These are phyloP conservation scores for Plasmodium chabaudi DNA, from an alignment of 169 alveolate species.

Conservation along the genomic window DNA sequence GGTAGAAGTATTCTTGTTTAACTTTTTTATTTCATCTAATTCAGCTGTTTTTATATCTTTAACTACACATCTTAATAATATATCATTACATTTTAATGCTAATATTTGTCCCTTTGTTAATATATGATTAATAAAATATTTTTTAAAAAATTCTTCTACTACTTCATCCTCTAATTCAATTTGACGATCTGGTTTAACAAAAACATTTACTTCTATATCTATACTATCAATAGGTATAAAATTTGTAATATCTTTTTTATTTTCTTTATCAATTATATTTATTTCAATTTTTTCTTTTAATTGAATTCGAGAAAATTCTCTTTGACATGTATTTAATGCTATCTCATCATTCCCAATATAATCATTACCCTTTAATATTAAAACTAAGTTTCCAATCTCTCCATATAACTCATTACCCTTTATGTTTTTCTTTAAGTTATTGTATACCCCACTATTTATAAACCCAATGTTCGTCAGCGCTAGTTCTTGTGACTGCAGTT, in stretches of 20 bases:
- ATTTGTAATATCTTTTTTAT: conserved; percentile 62
- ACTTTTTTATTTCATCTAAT: conserved; percentile 54
- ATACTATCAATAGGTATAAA: conserved; percentile 79
- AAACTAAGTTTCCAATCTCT: conserved; percentile 66
- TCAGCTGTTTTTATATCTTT: conserved; percentile 72
- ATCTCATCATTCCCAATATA: conserved; percentile 79
- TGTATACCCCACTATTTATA: conserved; percentile 67
- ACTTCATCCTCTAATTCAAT: conserved; percentile 72
- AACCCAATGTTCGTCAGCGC: conserved; percentile 80
- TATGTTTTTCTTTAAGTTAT: conserved; percentile 41
- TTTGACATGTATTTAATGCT: conserved; percentile 79
- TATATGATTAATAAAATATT: conserved; percentile 72
- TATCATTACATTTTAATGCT: conserved; percentile 77
- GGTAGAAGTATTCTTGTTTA: conserved; percentile 4
- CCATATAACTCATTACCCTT: conserved; percentile 56
- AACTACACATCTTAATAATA: conserved; percentile 72
- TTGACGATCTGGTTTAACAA: conserved; percentile 77
- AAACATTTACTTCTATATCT: conserved; percentile 76
- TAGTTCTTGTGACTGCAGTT: conserved; percentile 79
- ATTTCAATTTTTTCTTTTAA: conserved; percentile 75
- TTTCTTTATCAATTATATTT: conserved; percentile 68
- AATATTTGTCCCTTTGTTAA: conserved; percentile 78
- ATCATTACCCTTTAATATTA: conserved; percentile 76
- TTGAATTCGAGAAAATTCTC: conserved; percentile 78
- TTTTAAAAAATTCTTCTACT: conserved; percentile 64